Conservation (phyloP, 768 basidiomycete genomes). For the Hebeloma cylindrosporum region DNA sequence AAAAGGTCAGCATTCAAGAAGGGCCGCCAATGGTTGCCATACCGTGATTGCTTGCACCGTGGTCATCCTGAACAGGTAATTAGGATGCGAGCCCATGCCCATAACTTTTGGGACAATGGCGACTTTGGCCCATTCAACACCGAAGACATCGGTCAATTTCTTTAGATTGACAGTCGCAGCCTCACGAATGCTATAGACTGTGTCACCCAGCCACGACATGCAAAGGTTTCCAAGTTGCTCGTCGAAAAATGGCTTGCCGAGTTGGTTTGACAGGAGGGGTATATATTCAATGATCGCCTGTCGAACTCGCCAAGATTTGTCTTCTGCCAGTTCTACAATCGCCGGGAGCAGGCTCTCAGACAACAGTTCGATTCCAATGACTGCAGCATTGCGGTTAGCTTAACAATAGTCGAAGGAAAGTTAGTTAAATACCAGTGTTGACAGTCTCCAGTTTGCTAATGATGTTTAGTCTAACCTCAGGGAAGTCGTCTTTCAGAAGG, state of each 20-base stretch:
- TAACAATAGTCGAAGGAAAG: constrained; percentile 11
- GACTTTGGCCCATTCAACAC: constrained; percentile 93
- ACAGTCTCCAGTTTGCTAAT: constrained; percentile 98
- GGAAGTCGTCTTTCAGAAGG: constrained; percentile 97
- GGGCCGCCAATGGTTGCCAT: constrained; percentile 10
- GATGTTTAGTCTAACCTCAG: constrained; percentile 95
- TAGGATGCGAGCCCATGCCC: constrained; percentile 95
- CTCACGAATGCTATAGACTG: constrained; percentile 97
- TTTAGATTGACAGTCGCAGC: constrained; percentile 97
- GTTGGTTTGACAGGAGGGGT: constrained; percentile 96
- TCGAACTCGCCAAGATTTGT: constrained; percentile 99
- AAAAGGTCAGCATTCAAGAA: not conserved
- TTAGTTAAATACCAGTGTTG: constrained; percentile 68
- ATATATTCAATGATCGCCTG: constrained; percentile 99
- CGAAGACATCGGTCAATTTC: constrained; percentile 97
- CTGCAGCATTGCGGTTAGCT: constrained; percentile 40
- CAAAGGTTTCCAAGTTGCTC: constrained; percentile 95
- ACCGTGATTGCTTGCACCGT: constrained; percentile 98
- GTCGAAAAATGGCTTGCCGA: constrained; percentile 96
- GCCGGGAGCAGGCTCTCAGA: constrained; percentile 96
- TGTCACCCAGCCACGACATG: constrained; percentile 99
- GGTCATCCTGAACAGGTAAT: constrained; percentile 97
- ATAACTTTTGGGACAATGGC: constrained; percentile 97
- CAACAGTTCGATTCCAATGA: constrained; percentile 96
- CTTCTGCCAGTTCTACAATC: constrained; percentile 96